These are phyloP conservation scores for Venustampulla echinocandica DNA, from an alignment of 495 filamentous ascomycete genomes.

Conservation along the genomic window DNA sequence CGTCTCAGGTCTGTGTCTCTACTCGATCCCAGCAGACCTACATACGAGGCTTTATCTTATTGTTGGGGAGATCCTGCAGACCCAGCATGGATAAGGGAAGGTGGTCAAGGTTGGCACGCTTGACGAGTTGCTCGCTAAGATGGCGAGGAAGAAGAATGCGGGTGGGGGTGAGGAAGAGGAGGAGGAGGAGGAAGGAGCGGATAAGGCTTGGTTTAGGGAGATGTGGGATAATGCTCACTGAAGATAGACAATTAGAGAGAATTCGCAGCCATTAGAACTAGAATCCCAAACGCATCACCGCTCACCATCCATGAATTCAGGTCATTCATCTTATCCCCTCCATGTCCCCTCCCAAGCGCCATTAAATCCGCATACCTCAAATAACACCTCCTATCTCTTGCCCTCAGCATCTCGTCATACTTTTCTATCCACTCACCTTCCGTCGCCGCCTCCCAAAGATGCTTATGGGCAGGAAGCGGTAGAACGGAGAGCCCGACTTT, in stretches of 20 bases:
- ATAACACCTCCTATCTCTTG: constrained; percentile 13
- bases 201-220: constrained; percentile 3
- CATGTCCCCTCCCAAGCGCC: constrained; percentile 9
- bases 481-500: constrained; percentile 14
- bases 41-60: too few species aligned
- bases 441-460: constrained; percentile 11
- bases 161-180: neutral
- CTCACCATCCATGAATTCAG: constrained; percentile 16
- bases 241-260: constrained; percentile 1
- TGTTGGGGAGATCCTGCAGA: too few species aligned
- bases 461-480: constrained; percentile 15
- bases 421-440: constrained; percentile 11
- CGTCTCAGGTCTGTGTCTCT: too few species aligned
- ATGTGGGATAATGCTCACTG: constrained; percentile 3
- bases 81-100: neutral
- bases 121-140: neutral
- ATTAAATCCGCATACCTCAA: constrained; percentile 16
- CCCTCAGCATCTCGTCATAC: constrained; percentile 17
- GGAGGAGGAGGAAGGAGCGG: neutral
- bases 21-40: too few species aligned
- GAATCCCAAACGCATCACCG: constrained; percentile 13
- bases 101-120: neutral
- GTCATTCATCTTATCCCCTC: constrained; percentile 15
- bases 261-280: constrained; percentile 16
- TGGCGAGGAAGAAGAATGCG: neutral